phyloP scores from a whole-genome alignment of 2,329 filamentous ascomycete genomes.

The Microcyclosporella mali region DNA sequence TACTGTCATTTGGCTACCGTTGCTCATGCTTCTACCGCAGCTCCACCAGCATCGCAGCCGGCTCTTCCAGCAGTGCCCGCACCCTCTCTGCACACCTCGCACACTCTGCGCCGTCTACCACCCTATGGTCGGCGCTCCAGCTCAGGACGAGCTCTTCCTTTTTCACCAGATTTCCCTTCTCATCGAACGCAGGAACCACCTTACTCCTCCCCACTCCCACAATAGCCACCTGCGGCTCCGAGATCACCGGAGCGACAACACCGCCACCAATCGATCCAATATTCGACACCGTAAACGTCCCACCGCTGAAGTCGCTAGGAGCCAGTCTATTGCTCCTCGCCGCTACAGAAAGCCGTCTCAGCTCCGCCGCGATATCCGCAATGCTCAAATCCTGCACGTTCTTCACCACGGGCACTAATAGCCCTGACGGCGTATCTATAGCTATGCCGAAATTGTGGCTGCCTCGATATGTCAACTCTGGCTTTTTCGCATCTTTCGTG shows the following conservation, averaged over 20 bases:
- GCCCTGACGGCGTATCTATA: constrained; percentile 83
- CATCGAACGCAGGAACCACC: constrained; percentile 69
- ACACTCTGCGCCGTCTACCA: constrained; percentile 92
- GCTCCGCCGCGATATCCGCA: constrained; percentile 68
- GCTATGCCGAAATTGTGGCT: constrained; percentile 94
- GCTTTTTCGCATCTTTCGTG: constrained; percentile 55
- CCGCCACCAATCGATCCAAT: constrained; percentile 93
- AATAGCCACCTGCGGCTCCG: constrained; percentile 86
- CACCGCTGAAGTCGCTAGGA: constrained; percentile 69
- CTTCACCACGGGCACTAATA: constrained; percentile 86
- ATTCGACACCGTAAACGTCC: constrained; percentile 93
- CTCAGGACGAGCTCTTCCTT: constrained; percentile 84
- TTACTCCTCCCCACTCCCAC: constrained; percentile 78
- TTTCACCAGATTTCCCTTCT: constrained; percentile 54
- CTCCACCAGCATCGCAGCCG: constrained; percentile 79
- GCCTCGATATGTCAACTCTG: constrained; percentile 68
- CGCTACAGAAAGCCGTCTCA: constrained; percentile 65
- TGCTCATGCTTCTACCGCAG: constrained; percentile 52
- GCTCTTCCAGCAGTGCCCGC: constrained; percentile 70
- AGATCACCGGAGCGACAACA: constrained; percentile 84
- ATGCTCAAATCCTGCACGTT: constrained; percentile 74
- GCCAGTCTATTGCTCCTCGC: constrained; percentile 70
- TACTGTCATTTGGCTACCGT: background rate
- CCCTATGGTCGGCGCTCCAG: constrained; percentile 92
- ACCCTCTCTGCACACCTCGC: constrained; percentile 83